Evolutionary conservation across 257 asterid genomes (phyloP), one percentile per base, ranked within the genome.

Genomic region (Penstemon newberryi): DNA sequence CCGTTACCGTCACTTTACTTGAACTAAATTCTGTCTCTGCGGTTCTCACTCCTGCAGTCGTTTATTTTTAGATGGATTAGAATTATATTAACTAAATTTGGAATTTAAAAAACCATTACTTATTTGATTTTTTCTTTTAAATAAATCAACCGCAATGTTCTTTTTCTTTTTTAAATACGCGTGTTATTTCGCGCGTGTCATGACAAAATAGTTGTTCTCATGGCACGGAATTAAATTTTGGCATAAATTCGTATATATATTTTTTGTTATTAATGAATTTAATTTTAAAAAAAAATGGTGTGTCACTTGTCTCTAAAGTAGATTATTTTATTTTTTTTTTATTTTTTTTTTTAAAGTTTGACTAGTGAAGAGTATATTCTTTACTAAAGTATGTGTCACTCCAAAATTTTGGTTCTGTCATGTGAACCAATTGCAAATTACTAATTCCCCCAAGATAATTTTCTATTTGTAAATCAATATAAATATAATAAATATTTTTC

Each of bases 1-100:
- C 98, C 5, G 83, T 89, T 12, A 92, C 98, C 13, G 70, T 84
- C 7, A 87, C 92, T 73, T 86, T 92, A n/a, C 96, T 70, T 9
- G 87, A 76, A 78, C 81, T 81, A 38, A 84, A 72, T 19, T 87
- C 92, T 0, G 95, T 89, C 75, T 84, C 98, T 4, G 83, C 96
- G 12, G 88, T 81, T 64, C 81, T 82, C 43, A 89, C 96, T 19
- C 98, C 98, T 89, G 73, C 62, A 42, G 60, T 58, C 53, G 11
- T 47, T 11, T 33, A 37, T 63, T 60, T 38, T 38, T 59, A 39
- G 12, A 8, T 6, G 25, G 12, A 33, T 13, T 55, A 54, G 33
- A n/a, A 18, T 18, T 4, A 15, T 25, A 8, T 18, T 54, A 12
- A 54, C 39, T 5, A 18, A 25, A 25, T 25, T 25, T 25, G 33